Conservation (phyloP, 2,329 filamentous ascomycete species). For the Colletotrichum sp. region DNA sequence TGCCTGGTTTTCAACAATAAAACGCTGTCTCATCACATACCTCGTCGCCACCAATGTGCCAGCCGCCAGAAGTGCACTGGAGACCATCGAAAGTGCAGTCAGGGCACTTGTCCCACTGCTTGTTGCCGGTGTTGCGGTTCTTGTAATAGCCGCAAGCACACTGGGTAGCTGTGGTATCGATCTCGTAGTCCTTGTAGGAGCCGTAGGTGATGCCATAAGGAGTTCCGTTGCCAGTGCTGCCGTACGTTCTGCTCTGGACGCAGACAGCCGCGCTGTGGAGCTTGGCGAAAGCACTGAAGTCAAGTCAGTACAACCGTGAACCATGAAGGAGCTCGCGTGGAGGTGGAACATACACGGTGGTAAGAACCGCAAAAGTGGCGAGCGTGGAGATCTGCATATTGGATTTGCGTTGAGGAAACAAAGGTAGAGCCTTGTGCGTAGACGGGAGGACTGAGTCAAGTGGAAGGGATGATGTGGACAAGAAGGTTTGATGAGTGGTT, state of each 20-base stretch:
- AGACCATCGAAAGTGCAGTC: slow-evolving; percentile 20
- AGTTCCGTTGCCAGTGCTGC: slow-evolving; percentile 5
- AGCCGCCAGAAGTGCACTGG: slow-evolving; percentile 8
- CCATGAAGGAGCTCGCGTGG: background rate
- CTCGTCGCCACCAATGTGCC: slow-evolving; percentile 22
- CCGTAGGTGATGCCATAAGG: slow-evolving; percentile 3
- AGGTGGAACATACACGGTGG: background rate
- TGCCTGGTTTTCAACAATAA: background rate
- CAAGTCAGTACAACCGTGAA: background rate
- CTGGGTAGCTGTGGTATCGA: background rate
- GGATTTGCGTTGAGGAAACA: background rate
- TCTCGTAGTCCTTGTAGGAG: slow-evolving; percentile 8
- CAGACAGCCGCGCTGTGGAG: slow-evolving; percentile 7
- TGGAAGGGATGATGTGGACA: background rate
- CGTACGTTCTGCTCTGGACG: background rate
- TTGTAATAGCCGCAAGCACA: slow-evolving; percentile 19
- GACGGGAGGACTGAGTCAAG: background rate
- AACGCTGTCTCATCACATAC: background rate
- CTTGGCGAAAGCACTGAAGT: background rate
- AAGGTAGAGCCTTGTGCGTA: background rate
- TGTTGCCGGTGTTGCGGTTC: slow-evolving; percentile 22
- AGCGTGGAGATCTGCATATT: slow-evolving; percentile 8
- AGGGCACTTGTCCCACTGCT: slow-evolving; percentile 22
- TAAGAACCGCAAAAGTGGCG: background rate
- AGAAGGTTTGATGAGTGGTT: background rate